Percentiles rank a stretch among this genome's conserved stretches.
phyloP scores from a whole-genome alignment of 2,329 filamentous ascomycete genomes.

The Juglanconis oblonga region DNA sequence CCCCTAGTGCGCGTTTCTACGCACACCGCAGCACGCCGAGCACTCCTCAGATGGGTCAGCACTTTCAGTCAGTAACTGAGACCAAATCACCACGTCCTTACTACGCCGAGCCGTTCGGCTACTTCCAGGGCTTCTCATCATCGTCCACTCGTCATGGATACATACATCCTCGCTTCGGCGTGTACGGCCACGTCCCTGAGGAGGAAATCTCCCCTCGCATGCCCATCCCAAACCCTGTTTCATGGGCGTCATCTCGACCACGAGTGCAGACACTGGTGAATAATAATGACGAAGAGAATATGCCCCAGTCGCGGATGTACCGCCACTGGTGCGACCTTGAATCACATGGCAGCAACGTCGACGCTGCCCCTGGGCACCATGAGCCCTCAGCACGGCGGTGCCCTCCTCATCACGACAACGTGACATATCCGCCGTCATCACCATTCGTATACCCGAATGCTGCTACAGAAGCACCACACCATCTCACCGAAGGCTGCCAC shows the following conservation, averaged over 20 bases:
- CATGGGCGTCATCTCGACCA: neutral
- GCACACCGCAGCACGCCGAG: neutral
- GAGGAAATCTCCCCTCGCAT: constrained; percentile 11
- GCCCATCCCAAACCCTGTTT: neutral
- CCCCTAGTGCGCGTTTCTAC: constrained; percentile 17
- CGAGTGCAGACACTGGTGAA: neutral
- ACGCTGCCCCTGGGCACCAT: neutral
- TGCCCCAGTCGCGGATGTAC: neutral
- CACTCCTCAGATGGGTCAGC: neutral
- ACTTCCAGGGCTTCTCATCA: constrained; percentile 13
- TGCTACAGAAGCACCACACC: neutral
- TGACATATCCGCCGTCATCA: neutral
- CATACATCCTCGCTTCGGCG: neutral
- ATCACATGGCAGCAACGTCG: neutral
- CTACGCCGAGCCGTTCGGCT: neutral
- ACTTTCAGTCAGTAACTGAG: neutral
- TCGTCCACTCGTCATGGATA: neutral
- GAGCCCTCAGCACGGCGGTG: neutral
- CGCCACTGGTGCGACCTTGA: neutral
- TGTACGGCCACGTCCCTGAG: neutral
- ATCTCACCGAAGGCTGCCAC: neutral
- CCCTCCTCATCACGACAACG: neutral
- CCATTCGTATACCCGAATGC: neutral
- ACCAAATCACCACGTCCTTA: neutral
- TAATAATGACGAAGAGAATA: neutral